Evolutionary conservation across 768 basidiomycete species (phyloP), one percentile per base, ranked within the genome.

Genomic region (Sporobolomyces roseus): DNA sequence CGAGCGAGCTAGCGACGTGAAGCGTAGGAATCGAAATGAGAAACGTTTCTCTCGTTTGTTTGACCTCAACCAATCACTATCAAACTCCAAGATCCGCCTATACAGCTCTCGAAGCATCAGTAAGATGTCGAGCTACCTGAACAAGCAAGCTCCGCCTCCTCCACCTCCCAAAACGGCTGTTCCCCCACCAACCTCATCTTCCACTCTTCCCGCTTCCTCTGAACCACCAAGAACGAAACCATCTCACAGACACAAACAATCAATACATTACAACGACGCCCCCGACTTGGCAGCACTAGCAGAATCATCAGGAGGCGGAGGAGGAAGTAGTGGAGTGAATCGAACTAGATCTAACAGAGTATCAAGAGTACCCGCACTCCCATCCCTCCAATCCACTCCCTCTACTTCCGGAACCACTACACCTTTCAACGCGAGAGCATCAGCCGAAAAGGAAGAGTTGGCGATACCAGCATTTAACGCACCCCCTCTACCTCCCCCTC

Each of bases 261-360:
- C 61, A 23, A 30, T 41, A 7, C 58, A 66, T 32, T 66, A 58
- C 55, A 66, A 66, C 41, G 65, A 66, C 27, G 58, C 65, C 19
- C 65, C 65, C 4, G 63, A 64, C 19, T 23, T 55, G 21, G 32
- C 43, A 2, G 33, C 48, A 2, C 51, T 61, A 30, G 38, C 23
- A 27, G 19, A 29, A 8, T 29, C 54, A 27, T 29, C 19, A n/a
- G 2, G 13, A 23, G 30, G 17, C 4, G 61, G 36, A 45, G 53
- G 25, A 29, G 27, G 61, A 2, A 35, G 35, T 21, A 55, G 38
- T 35, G 53, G 63, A 5, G 25, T 53, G 33, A 17, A 21, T 21
- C 38, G 35, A 55, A 55, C 36, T 23, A 38, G 30, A 13, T 13
- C 33, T 2, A 36, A 49, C 14, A 33, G 54, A 9, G 48, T 36